Evolutionary conservation across 371 early-diverging fungal genomes (phyloP), one percentile per base, ranked within the genome.

Genomic region (Cokeromyces recurvatus): DNA sequence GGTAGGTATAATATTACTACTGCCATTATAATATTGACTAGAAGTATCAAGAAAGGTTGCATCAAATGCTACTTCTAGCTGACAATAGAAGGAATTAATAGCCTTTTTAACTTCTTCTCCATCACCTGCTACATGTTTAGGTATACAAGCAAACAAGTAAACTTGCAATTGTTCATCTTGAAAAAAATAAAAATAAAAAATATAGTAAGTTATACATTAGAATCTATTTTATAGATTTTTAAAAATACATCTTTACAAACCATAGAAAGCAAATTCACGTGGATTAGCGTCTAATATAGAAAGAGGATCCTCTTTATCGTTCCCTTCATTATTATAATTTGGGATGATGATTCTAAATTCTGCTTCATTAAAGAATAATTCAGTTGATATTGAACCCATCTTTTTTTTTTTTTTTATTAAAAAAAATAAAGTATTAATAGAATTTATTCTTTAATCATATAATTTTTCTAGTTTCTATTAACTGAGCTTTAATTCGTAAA

Each of bases 341-440:
- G 91, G 90, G 42, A 87, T 81, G 49, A 87, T 53, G 43, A 90
- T 76, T 42, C 79, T 75, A 51, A 82, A 72, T 42, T 89, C 69
- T 3, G 86, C 74, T 31, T 75, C 73, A 51, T 72, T 72, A 34
- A 72, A 72, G 35, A 72, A 65, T 3, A 66, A 48, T 38, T 72
- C 72, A 14, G 64, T 56, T 10, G 55, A 55, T 44, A 55, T 49
- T 5, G 55, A 55, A 15, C 32, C 32, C 55, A 55, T 55, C 15
- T 38, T n/a, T 27, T 27, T n/a, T n/a, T n/a, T n/a, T n/a, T n/a
- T n/a, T n/a, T n/a, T n/a, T n/a, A n/a, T n/a, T n/a, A n/a, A n/a
- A n/a, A n/a, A n/a, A n/a, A n/a, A n/a, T n/a, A n/a, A n/a, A n/a
- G n/a, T n/a, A n/a, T n/a, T n/a, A n/a, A n/a, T n/a, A n/a, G n/a